Conservation (phyloP, 2,329 filamentous ascomycete genomes). For the Colletotrichum incanum region DNA sequence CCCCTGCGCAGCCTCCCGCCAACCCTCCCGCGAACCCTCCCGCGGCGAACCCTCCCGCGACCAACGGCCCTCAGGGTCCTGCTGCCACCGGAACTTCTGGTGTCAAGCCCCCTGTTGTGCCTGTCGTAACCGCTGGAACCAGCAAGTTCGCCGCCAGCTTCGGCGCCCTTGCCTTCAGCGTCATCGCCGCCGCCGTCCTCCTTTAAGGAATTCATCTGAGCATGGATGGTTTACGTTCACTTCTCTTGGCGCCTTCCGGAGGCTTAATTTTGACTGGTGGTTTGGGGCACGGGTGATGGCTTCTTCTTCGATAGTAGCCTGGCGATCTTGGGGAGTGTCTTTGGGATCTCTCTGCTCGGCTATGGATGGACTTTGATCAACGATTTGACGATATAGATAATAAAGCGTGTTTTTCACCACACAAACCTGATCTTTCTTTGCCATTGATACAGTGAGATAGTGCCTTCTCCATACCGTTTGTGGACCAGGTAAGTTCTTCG, state of each 20-base stretch:
- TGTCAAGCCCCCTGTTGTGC: background rate
- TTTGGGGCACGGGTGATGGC: slow-evolving; percentile 23
- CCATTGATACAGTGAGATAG: background rate
- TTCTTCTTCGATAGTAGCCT: slow-evolving; percentile 37
- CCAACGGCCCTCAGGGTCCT: no score
- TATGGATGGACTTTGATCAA: slow-evolving; percentile 39
- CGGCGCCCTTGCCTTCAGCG: slow-evolving; percentile 41
- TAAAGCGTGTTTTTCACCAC: slow-evolving; percentile 39
- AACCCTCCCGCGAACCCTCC: no score
- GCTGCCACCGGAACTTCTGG: no score
- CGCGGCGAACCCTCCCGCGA: no score
- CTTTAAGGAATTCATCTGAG: slow-evolving; percentile 28
- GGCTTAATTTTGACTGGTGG: slow-evolving; percentile 18
- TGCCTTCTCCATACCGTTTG: no score
- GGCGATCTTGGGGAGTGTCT: slow-evolving; percentile 24
- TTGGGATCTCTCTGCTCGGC: slow-evolving; percentile 20
- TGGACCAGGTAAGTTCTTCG: no score
- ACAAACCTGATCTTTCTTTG: background rate
- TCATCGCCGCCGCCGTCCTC: slow-evolving; percentile 36
- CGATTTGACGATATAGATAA: slow-evolving; percentile 43
- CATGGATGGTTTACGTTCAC: slow-evolving; percentile 14
- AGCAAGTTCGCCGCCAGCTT: slow-evolving; percentile 42
- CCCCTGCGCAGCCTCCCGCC: background rate
- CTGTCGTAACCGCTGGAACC: slow-evolving; percentile 38
- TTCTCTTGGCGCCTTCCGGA: slow-evolving; percentile 18